phyloP scores from a whole-genome alignment of 495 filamentous ascomycete species.

The Astrocystis sublimbata region DNA sequence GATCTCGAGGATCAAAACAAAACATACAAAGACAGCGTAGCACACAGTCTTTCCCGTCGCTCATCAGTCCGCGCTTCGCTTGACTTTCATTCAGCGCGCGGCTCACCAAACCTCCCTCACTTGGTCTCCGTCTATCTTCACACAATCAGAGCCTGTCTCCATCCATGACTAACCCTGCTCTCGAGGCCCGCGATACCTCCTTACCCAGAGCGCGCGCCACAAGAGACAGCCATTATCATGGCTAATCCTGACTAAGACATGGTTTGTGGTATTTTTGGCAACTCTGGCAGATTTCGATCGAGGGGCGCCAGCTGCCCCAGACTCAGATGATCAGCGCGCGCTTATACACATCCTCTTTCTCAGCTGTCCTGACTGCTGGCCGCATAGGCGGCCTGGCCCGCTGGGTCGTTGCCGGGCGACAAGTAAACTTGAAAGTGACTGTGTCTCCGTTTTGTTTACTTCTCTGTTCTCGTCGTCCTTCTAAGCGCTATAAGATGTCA shows the following conservation, averaged over 20 bases:
- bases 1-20: not conserved
- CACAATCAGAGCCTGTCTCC: slow-evolving; percentile 8
- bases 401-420: not conserved
- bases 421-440: not conserved
- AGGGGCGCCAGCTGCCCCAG: not conserved
- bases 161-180: not conserved
- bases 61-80: slow-evolving; percentile 4
- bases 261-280: not conserved
- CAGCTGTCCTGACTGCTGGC: not conserved
- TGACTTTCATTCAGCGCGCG: slow-evolving; percentile 17
- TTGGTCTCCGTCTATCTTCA: not conserved
- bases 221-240: not conserved
- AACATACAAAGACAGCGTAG: not conserved
- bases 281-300: not conserved
- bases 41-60: not conserved
- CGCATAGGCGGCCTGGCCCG: not conserved
- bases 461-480: not conserved
- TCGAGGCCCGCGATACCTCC: slow-evolving; percentile 8
- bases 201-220: slow-evolving; percentile 21
- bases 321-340: slow-evolving; percentile 14
- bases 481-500: not conserved
- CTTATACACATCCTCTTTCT: slow-evolving; percentile 8
- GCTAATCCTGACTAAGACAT: slow-evolving; percentile 7
- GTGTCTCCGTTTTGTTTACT: not conserved
- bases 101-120: slow-evolving; percentile 15